Evolutionary conservation across 495 filamentous ascomycete genomes (phyloP).

Genomic region (Filosporella fistucella): DNA sequence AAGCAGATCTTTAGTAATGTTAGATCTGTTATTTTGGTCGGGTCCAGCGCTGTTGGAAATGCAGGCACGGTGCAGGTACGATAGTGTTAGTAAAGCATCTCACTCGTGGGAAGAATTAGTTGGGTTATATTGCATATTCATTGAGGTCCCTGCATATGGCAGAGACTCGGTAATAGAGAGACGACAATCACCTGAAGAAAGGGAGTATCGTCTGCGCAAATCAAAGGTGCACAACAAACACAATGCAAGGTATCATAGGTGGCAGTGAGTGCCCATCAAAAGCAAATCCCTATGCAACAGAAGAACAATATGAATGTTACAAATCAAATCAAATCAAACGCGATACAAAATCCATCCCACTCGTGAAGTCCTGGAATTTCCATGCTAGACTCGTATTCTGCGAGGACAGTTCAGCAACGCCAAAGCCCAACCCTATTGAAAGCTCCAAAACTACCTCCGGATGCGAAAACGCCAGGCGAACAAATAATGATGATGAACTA

Average conservation of each 20-base stretch:
- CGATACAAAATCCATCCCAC: neutral
- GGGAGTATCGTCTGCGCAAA: too few species aligned
- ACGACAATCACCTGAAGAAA: too few species aligned
- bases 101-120: too few species aligned
- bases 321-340: neutral
- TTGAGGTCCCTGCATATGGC: too few species aligned
- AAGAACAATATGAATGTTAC: conserved; percentile 23
- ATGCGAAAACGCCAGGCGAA: conserved; percentile 23
- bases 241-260: conserved; percentile 25
- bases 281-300: conserved; percentile 18
- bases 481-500: conserved; percentile 18
- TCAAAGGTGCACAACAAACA: too few species aligned
- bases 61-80: too few species aligned
- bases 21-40: too few species aligned
- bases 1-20: too few species aligned
- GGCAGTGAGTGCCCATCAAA: conserved; percentile 12
- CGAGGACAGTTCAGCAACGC: conserved; percentile 18
- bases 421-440: conserved; percentile 11
- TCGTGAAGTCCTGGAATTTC: conserved; percentile 9
- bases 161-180: too few species aligned
- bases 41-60: too few species aligned
- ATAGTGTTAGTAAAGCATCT: too few species aligned
- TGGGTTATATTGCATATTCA: too few species aligned
- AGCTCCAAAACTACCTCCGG: conserved; percentile 23
- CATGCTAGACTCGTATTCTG: conserved; percentile 20